phyloP scores from a whole-genome alignment of 441 rosid genomes.

The Populus hybrid region DNA sequence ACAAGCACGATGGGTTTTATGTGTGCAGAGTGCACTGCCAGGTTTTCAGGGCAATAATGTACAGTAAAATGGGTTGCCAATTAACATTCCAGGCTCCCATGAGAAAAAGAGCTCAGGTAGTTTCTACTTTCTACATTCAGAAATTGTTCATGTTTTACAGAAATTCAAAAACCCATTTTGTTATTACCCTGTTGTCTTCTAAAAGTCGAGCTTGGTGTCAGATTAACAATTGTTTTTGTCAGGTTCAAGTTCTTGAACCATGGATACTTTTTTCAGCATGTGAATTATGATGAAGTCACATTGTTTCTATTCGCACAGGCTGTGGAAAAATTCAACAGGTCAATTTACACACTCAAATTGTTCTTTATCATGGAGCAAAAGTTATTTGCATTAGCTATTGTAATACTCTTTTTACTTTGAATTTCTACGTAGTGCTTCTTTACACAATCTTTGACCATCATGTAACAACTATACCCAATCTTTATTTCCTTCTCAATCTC shows the following conservation, averaged over 20 bases:
- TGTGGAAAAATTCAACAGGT: background rate
- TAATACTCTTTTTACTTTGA: background rate
- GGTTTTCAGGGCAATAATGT: constrained; percentile 33
- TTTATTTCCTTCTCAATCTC: background rate
- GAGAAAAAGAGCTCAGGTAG: constrained; percentile 26
- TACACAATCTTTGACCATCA: background rate
- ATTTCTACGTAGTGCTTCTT: background rate
- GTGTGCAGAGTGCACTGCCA: constrained; percentile 48
- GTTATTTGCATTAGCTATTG: background rate
- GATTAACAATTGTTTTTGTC: background rate
- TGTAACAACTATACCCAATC: background rate
- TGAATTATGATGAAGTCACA: background rate
- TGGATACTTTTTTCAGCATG: background rate
- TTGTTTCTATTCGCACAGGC: background rate
- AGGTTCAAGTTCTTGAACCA: background rate
- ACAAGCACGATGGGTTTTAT: constrained; percentile 27
- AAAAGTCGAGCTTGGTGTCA: background rate
- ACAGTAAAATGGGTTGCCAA: constrained; percentile 17
- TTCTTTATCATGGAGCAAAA: background rate
- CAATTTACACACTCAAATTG: background rate
- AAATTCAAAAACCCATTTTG: background rate
- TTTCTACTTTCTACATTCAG: constrained; percentile 16
- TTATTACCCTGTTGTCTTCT: background rate
- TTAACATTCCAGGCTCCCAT: background rate
- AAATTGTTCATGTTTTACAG: constrained; percentile 7